A percentile compares a stretch with the other conserved stretches of the same genome.
phyloP scores from a whole-genome alignment of 1,284 basidiomycete species.

The Rugosomyces carneus region DNA sequence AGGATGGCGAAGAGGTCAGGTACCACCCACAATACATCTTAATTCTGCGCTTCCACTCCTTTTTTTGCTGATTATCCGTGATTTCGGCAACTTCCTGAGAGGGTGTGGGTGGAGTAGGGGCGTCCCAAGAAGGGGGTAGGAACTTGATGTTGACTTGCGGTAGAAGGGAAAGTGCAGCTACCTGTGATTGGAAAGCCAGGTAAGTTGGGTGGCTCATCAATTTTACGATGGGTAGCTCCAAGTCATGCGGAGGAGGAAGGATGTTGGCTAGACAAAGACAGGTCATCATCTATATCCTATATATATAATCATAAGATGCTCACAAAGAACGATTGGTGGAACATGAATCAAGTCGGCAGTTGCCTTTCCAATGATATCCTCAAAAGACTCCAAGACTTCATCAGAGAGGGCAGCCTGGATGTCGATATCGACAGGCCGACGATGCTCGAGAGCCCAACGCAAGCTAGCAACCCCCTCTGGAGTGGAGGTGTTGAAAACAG shows the following conservation, averaged over 20 bases:
- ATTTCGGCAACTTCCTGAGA: constrained; percentile 29
- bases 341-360: constrained; percentile 38
- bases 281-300: constrained; percentile 5
- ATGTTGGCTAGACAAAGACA: constrained; percentile 58
- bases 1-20: background rate
- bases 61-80: constrained; percentile 48
- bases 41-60: constrained; percentile 76
- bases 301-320: constrained; percentile 24
- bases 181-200: constrained; percentile 66
- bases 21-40: constrained; percentile 83
- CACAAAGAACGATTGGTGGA: constrained; percentile 70
- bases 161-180: constrained; percentile 72
- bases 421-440: constrained; percentile 63
- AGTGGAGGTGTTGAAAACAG: constrained; percentile 45
- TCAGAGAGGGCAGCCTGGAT: constrained; percentile 52
- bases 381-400: constrained; percentile 62
- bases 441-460: constrained; percentile 56
- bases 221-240: constrained; percentile 67
- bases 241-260: constrained; percentile 77
- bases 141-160: constrained; percentile 73
- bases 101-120: constrained; percentile 52
- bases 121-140: constrained; percentile 72
- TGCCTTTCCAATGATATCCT: constrained; percentile 66
- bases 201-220: constrained; percentile 73
- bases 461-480: constrained; percentile 47